These are phyloP conservation scores for Penicillium fimorum DNA, from an alignment of 495 filamentous ascomycete species.

Conservation along the genomic window DNA sequence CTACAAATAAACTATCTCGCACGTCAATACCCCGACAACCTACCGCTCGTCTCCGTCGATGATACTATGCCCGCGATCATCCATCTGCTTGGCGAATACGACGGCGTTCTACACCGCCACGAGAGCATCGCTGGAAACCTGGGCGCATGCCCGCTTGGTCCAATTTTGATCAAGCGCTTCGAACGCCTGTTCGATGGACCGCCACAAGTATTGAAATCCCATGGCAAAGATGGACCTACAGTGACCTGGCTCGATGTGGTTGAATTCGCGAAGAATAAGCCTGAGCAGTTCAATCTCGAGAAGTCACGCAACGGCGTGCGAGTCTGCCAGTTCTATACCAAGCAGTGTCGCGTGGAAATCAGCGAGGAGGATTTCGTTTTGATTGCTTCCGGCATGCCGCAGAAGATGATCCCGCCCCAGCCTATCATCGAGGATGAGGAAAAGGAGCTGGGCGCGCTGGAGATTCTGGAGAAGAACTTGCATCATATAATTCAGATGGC, in stretches of 20 bases:
- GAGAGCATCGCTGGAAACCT: conserved; percentile 84
- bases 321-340: conserved; percentile 77
- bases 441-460: conserved; percentile 77
- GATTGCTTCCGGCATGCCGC: conserved; percentile 75
- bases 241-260: conserved; percentile 84
- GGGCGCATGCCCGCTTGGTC: conserved; percentile 77
- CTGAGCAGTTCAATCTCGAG: conserved; percentile 73
- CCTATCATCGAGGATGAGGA: conserved; percentile 83
- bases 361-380: conserved; percentile 82
- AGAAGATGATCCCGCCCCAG: conserved; percentile 79
- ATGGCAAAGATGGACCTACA: conserved; percentile 60
- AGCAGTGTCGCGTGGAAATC: conserved; percentile 79
- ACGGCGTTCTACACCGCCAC: conserved; percentile 77
- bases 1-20: conserved; percentile 82
- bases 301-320: conserved; percentile 64
- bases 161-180: conserved; percentile 80
- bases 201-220: conserved; percentile 64
- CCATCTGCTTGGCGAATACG: conserved; percentile 71
- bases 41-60: conserved; percentile 59
- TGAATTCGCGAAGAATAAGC: conserved; percentile 76
- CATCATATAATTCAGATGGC: conserved; percentile 73
- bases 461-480: conserved; percentile 76
- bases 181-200: conserved; percentile 81
- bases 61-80: conserved; percentile 63
- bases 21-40: conserved; percentile 58